Base-by-base conservation (phyloP, 805 yeast species). In the Candida awuae region DNA sequence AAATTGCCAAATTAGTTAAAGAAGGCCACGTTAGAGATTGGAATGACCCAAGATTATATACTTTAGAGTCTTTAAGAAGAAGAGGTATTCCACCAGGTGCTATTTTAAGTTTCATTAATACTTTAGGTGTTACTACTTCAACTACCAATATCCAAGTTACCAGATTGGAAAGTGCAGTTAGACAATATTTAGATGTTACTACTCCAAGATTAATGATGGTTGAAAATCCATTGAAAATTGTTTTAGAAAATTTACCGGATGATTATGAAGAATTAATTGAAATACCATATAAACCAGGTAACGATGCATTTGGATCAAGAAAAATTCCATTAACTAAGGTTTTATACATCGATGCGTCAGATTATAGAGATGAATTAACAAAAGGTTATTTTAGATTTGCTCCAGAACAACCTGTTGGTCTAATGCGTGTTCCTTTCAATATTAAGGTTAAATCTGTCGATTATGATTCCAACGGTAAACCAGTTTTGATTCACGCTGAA, bases 31-130 rank as follows among this genome's bases (percentile, higher is more conserved):
- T 92, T 18, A 77, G 95, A 61, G 96, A 86, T 33, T 92, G 99
- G 99, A 94, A 92, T 62, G 98, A 92, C 63, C 98, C 99, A 53
- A 76, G 99, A 56, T 71, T 92, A 59, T 92, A 79, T 63, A 92
- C 99, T 5, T 73, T 92, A 52, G 98, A 87, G 52, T 95, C 92
- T 37, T 77, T 92, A 45, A 81, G 86, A 58, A 83, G 99, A 61
- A 84, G 99, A 59, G 99, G 99, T 67, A 80, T 92, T 8, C 99
- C 99, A 50, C 98, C 99, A 10, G 97, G 97, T 32, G 97, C 97
- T 21, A 85, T 92, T 59, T 71, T 92, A 58, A 75, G 87, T 23
- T 92, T 92, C 60, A 84, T 92, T 55, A 85, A 88, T 60, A 90
- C 96, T 33, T 73, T 92, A 51, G 99, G 99, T 55, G 98, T 92